phyloP scores from a whole-genome alignment of 495 filamentous ascomycete genomes.

The Saxispiralis lemnorum region DNA sequence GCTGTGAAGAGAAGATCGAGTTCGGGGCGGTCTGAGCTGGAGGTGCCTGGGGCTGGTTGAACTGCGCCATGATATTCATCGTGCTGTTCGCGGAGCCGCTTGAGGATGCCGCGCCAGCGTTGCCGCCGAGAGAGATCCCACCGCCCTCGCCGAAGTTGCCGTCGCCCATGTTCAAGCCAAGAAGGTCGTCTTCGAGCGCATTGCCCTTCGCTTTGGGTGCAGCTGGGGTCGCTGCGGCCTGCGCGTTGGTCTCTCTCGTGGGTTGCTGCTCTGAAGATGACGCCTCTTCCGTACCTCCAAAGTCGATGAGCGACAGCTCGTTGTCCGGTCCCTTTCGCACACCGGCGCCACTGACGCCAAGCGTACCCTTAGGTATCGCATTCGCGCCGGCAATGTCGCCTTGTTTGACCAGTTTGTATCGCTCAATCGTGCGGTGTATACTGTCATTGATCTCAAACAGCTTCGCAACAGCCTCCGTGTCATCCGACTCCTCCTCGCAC shows the following conservation, averaged over 20 bases:
- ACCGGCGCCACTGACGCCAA: constrained; percentile 48
- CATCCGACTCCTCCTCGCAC: constrained; percentile 96
- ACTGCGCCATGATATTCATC: constrained; percentile 13
- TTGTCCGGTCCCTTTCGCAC: constrained; percentile 59
- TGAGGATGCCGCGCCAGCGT: constrained; percentile 12
- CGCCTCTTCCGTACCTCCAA: constrained; percentile 40
- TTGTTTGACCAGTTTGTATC: constrained; percentile 86
- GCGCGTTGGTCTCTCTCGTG: constrained; percentile 11
- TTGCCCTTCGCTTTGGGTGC: constrained; percentile 33
- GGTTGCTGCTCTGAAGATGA: constrained; percentile 25
- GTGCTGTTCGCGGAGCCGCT: constrained; percentile 2
- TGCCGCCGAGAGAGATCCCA: constrained; percentile 63
- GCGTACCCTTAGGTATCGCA: constrained; percentile 65
- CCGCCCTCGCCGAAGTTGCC: constrained; percentile 50
- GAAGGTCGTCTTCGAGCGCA: constrained; percentile 39
- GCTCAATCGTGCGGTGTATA: constrained; percentile 88
- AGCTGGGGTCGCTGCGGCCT: constrained; percentile 13
- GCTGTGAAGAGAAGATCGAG: constrained; percentile 6
- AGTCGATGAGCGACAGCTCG: constrained; percentile 86
- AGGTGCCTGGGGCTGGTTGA: constrained; percentile 6
- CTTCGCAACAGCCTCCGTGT: constrained; percentile 88
- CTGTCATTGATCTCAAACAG: constrained; percentile 94
- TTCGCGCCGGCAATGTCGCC: constrained; percentile 81
- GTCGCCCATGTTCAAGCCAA: constrained; percentile 51
- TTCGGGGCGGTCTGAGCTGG: constrained; percentile 3